A percentile compares a stretch with the other conserved stretches of the same genome.
Conservation (phyloP, 176 grass and related monocot species). For the Rhynchospora pubera region DNA sequence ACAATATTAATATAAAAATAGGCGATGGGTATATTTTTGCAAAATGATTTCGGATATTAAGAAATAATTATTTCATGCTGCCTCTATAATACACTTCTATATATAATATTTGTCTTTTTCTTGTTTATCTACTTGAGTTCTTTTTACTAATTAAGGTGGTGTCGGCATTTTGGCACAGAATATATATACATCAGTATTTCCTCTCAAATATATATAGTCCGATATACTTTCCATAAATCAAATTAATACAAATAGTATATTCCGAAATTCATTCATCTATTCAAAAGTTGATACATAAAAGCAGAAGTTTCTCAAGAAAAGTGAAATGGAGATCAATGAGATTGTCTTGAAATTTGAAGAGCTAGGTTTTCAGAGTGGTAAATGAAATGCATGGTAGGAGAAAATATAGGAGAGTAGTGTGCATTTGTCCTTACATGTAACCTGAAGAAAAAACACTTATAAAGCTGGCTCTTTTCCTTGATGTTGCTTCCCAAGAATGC, state of each 20-base stretch:
- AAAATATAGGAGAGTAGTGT: background rate
- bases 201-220: background rate
- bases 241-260: too few species aligned
- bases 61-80: background rate
- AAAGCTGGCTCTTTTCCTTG: constrained; percentile 10
- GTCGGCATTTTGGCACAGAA: background rate
- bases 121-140: background rate
- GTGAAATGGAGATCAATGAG: background rate
- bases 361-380: background rate
- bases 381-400: constrained; percentile 5
- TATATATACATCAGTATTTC: background rate
- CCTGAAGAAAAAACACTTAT: background rate
- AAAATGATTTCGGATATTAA: background rate
- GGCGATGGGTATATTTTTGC: background rate
- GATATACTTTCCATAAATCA: background rate
- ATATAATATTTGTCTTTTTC: background rate
- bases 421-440: background rate
- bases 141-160: background rate
- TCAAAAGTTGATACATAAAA: background rate
- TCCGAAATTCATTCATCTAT: too few species aligned
- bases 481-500: constrained; percentile 15
- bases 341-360: background rate
- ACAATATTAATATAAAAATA: background rate
- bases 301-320: background rate
- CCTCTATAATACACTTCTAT: background rate